Base-by-base conservation (phyloP, 2,329 filamentous ascomycete genomes). In the Fusarium liriodendri region DNA sequence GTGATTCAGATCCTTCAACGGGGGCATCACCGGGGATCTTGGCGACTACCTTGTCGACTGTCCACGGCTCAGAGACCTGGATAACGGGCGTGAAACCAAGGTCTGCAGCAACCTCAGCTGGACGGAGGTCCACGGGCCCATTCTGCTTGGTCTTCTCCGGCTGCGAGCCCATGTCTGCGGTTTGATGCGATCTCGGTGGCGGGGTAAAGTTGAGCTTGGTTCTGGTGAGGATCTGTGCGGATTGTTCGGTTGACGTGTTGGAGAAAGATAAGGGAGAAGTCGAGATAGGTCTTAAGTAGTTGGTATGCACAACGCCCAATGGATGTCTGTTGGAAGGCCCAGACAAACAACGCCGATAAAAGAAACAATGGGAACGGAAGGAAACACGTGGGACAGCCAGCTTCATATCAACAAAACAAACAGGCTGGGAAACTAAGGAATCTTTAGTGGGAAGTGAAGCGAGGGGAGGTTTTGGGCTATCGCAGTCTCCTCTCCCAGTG, bases 1-100 rank as follows among this genome's bases (percentile, higher is more conserved):
- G 95, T 1, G 95, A 97, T 69, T 86, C 83, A 9, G 93, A 89
- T 65, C 89, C 87, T 75, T 91, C 87, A 27, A 84, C 79, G 3
- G 89, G 89, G 87, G 89, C 72, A 59, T 70, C 72, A 69, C 88
- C 87, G 32, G 86, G 85, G 55, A 97, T 88, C 4, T 89, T 88
- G 13, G 89, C 86, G 32, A 97, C 87, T 33, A 94, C 94, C 74
- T 89, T 88, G 62, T 89, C 85, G 6, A 90, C 88, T 0, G 85
- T 83, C 90, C 90, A 92, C 50, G 84, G 80, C 10, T 83, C 87
- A 4, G 82, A 78, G 25, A 89, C 79, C 67, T 85, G 81, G 60
- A 82, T 76, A 38, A 78, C 78, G 16, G 81, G 82, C 3, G 81
- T 82, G 69, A 79, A 83, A 29, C 83, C 82, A 29, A 84, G 64